These are phyloP conservation scores for Linderina pennispora DNA, from an alignment of 192 early-diverging fungal species.

Conservation along the genomic window DNA sequence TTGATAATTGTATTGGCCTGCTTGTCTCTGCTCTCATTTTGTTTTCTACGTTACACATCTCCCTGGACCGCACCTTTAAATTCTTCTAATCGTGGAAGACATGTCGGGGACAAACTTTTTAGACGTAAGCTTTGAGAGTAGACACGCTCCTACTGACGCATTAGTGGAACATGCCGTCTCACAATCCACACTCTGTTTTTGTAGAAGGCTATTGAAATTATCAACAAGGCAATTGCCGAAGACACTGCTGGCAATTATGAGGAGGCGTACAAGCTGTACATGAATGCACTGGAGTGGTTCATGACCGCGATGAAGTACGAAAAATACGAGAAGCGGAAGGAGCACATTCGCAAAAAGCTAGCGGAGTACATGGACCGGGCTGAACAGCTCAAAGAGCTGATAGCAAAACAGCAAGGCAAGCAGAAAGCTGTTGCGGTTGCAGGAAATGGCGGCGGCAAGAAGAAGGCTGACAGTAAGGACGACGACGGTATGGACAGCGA, in stretches of 20 bases:
- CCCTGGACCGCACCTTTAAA: too few relatives aligned
- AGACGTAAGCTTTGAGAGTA: conserved; percentile 2
- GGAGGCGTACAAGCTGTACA: conserved; percentile 85
- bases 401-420: conserved; percentile 65
- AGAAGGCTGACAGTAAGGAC: conserved; percentile 48
- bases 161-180: background rate
- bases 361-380: conserved; percentile 90
- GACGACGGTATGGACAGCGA: conserved; percentile 68
- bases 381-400: conserved; percentile 87
- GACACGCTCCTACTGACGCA: background rate
- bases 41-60: too few relatives aligned
- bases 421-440: conserved; percentile 56
- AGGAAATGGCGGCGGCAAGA: conserved; percentile 19
- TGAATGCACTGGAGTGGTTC: conserved; percentile 90
- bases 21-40: too few relatives aligned
- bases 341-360: conserved; percentile 82
- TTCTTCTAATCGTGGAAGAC: too few relatives aligned
- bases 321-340: conserved; percentile 85
- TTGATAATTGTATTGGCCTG: too few relatives aligned
- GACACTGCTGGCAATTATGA: conserved; percentile 86
- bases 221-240: conserved; percentile 88
- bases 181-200: background rate
- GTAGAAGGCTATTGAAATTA: conserved; percentile 88
- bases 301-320: conserved; percentile 96
- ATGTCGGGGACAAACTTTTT: conserved; percentile 10